Percentiles rank a stretch among this genome's conserved stretches.
These are phyloP conservation scores for Carex kokanica DNA, from an alignment of 176 grass and related monocot genomes.

Conservation along the genomic window DNA sequence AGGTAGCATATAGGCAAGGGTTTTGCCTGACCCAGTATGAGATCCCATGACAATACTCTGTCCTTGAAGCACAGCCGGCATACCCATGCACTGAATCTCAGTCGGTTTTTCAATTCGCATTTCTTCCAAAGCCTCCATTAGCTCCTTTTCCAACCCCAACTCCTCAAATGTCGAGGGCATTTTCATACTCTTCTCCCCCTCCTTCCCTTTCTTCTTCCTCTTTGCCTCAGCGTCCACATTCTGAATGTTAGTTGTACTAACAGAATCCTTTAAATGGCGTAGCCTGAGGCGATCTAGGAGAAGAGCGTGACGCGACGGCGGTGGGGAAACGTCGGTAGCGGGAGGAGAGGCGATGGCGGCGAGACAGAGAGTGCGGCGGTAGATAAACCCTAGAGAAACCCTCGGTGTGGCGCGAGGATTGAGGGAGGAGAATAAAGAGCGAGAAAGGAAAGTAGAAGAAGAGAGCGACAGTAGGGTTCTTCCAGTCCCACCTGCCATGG, in stretches of 20 bases:
- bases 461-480: slow-evolving; percentile 49
- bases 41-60: slow-evolving; percentile 84
- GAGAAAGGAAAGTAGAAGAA: slow-evolving; percentile 30
- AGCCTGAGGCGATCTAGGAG: slow-evolving; percentile 81
- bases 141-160: slow-evolving; percentile 57
- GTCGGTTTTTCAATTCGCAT: slow-evolving; percentile 73
- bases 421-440: neutral
- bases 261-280: slow-evolving; percentile 70
- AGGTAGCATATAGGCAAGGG: slow-evolving; percentile 85
- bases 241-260: neutral
- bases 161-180: slow-evolving; percentile 56
- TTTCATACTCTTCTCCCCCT: slow-evolving; percentile 32
- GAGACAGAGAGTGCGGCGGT: slow-evolving; percentile 38
- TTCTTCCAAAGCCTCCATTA: slow-evolving; percentile 57
- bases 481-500: slow-evolving; percentile 43
- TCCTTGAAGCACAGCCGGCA: slow-evolving; percentile 59
- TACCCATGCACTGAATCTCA: slow-evolving; percentile 81
- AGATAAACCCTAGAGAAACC: slow-evolving; percentile 26
- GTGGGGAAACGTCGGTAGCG: neutral
- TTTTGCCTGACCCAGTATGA: slow-evolving; percentile 96
- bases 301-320: slow-evolving; percentile 53
- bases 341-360: slow-evolving; percentile 30
- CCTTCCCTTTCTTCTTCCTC: slow-evolving; percentile 33
- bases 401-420: slow-evolving; percentile 29
- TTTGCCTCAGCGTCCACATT: neutral